Base-by-base conservation (phyloP, 1,139 yeast genomes). In the Debaryomycetaceae sp. region DNA sequence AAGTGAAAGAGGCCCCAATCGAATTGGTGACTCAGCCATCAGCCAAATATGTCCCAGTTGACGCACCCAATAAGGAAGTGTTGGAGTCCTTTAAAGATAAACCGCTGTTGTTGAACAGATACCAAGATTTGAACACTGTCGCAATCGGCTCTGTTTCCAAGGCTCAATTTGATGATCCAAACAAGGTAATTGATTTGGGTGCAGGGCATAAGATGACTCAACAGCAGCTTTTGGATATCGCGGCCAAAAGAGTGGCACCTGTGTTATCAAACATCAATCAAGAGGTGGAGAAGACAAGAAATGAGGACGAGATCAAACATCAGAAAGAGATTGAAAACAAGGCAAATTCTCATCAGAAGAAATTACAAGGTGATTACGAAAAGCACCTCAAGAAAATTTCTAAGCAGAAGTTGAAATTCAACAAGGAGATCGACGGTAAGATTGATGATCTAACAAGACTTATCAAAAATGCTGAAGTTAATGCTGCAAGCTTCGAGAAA, bases 221-320 rank as follows among this genome's bases (percentile, higher is more conserved):
- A 53, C 75, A 74, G 45, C 81, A 79, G 59, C 72, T 80, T 52
- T 67, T 78, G 52, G 83, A 72, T 41, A 75, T 80, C 58, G 84
- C 84, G 24, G 78, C 79, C 37, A 67, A 66, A 51, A 70, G 84
- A 54, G 81, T 80, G 36, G 79, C 80, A 24, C 84, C 84, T 3
- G 76, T 79, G 31, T 66, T 80, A 55, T 66, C 74, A 38, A 69
- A 63, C 50, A 78, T 79, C 56, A 76, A 78, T 53, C 76, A 72
- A 17, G 76, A 76, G 50, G 84, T 78, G 42, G 62, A 66, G 43
- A 72, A 73, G 52, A 72, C 78, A 37, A 64, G 76, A 52, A 57
- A 71, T 49, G 79, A 73, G 52, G 80, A 75, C 56, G 75, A 71
- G 50, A 72, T 69, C 50, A 70, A 68, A 47, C 68, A 71, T 50